Conservation (phyloP, 148 eudicot species). For the Oxyria digyna region DNA sequence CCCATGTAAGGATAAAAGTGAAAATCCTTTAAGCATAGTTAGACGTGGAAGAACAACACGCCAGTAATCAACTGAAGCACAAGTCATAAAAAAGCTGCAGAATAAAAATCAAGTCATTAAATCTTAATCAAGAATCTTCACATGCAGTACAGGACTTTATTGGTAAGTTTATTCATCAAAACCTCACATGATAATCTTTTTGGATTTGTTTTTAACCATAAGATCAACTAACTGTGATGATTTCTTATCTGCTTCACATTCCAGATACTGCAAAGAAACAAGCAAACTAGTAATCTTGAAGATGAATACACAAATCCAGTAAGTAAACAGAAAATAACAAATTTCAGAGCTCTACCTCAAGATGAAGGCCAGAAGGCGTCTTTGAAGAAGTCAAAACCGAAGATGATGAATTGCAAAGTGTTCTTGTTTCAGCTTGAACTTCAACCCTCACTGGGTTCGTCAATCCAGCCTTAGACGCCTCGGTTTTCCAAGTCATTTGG, state of each 20-base stretch:
- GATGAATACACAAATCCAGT: neutral
- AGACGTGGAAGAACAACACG: conserved; percentile 72
- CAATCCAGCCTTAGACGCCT: conserved; percentile 91
- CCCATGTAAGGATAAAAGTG: conserved; percentile 74
- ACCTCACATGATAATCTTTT: conserved; percentile 72
- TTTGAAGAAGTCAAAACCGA: conserved; percentile 36
- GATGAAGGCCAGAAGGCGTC: conserved; percentile 77
- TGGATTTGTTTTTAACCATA: conserved; percentile 50
- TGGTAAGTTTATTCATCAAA: neutral
- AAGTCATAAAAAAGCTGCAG: conserved; percentile 85
- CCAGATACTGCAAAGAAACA: conserved; percentile 46
- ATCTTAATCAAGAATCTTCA: neutral
- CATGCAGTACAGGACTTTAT: too few relatives aligned
- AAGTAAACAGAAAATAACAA: too few relatives aligned
- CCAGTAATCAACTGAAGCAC: conserved; percentile 99
- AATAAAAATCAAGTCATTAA: neutral
- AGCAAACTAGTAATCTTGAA: neutral
- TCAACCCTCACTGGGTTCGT: conserved; percentile 87
- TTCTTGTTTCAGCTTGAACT: conserved; percentile 68
- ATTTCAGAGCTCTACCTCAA: conserved; percentile 45
- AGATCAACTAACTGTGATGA: conserved; percentile 77
- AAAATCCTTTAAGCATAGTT: conserved; percentile 42
- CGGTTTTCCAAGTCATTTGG: too few relatives aligned
- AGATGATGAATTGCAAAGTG: conserved; percentile 18
- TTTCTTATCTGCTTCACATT: conserved; percentile 80